Percentiles rank a stretch among this genome's conserved stretches.
Conservation (phyloP, 352 stramenopile species). For the Bremia lactucae region DNA sequence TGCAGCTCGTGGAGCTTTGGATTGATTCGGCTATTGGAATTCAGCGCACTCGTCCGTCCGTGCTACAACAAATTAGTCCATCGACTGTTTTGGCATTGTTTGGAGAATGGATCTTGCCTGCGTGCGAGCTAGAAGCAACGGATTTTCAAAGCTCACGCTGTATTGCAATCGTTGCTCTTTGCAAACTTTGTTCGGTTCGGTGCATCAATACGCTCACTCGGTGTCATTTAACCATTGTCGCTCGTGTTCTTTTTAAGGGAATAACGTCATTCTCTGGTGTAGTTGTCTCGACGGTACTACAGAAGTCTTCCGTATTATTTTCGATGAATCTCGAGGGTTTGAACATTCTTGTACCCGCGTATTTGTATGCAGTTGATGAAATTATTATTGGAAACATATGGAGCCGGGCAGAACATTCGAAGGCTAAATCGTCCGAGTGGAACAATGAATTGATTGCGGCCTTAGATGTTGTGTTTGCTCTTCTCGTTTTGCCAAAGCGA, state of each 20-base stretch:
- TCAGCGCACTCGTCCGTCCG: conserved; percentile 37
- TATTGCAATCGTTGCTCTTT: conserved; percentile 66
- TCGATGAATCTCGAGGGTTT: conserved; percentile 69
- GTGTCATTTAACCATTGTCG: conserved; percentile 51
- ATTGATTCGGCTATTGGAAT: conserved; percentile 69
- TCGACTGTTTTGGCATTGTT: conserved; percentile 79
- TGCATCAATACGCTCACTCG: conserved; percentile 50
- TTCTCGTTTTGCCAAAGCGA: conserved; percentile 57
- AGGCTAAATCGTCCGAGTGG: conserved; percentile 65
- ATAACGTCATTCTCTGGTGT: conserved; percentile 63
- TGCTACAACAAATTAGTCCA: conserved; percentile 61
- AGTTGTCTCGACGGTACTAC: conserved; percentile 71
- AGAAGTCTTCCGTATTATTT: conserved; percentile 65
- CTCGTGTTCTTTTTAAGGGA: conserved; percentile 61
- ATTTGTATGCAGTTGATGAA: conserved; percentile 71
- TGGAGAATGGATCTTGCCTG: conserved; percentile 77
- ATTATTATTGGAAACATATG: conserved; percentile 81
- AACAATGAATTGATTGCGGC: conserved; percentile 71
- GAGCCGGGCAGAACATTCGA: conserved; percentile 49
- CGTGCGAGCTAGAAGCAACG: conserved; percentile 55
- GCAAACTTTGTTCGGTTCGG: conserved; percentile 63
- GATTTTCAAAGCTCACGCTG: conserved; percentile 76
- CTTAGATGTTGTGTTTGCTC: conserved; percentile 67
- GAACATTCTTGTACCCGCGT: conserved; percentile 67
- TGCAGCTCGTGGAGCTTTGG: conserved; percentile 71